Conservation (phyloP, 495 filamentous ascomycete genomes). For the Penicillium pulvis region DNA sequence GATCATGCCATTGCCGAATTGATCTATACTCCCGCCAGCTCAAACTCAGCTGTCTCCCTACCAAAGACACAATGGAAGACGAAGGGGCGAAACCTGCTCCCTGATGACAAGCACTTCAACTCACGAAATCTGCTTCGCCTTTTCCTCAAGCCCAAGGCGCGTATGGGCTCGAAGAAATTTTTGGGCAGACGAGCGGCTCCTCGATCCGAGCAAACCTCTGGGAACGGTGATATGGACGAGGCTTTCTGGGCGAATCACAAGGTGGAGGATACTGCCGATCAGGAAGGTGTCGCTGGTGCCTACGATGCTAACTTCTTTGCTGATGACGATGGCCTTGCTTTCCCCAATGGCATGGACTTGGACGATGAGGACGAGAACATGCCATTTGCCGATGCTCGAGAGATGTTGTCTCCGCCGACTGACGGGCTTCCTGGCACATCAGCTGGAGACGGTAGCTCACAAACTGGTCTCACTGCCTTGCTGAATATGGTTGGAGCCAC, state of each 20-base stretch:
- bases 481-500: slow-evolving; percentile 50
- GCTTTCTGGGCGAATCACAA: slow-evolving; percentile 89
- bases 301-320: slow-evolving; percentile 99
- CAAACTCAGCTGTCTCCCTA: slow-evolving; percentile 78
- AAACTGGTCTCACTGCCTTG: slow-evolving; percentile 43
- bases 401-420: slow-evolving; percentile 79
- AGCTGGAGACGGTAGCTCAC: slow-evolving; percentile 38
- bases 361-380: slow-evolving; percentile 80
- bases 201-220: slow-evolving; percentile 54
- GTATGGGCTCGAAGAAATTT: slow-evolving; percentile 61
- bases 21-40: slow-evolving; percentile 81
- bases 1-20: slow-evolving; percentile 69
- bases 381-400: slow-evolving; percentile 86
- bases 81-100: slow-evolving; percentile 87
- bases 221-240: slow-evolving; percentile 78
- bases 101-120: slow-evolving; percentile 98
- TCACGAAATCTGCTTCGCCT: slow-evolving; percentile 84
- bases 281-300: slow-evolving; percentile 58
- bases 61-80: slow-evolving; percentile 95
- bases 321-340: slow-evolving; percentile 88
- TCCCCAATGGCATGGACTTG: slow-evolving; percentile 62
- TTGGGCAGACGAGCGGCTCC: slow-evolving; percentile 42
- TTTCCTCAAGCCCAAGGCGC: slow-evolving; percentile 92
- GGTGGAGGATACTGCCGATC: slow-evolving; percentile 57
- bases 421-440: slow-evolving; percentile 41